These are phyloP conservation scores for Neospora caninum DNA, from an alignment of 169 alveolate genomes.

Conservation along the genomic window DNA sequence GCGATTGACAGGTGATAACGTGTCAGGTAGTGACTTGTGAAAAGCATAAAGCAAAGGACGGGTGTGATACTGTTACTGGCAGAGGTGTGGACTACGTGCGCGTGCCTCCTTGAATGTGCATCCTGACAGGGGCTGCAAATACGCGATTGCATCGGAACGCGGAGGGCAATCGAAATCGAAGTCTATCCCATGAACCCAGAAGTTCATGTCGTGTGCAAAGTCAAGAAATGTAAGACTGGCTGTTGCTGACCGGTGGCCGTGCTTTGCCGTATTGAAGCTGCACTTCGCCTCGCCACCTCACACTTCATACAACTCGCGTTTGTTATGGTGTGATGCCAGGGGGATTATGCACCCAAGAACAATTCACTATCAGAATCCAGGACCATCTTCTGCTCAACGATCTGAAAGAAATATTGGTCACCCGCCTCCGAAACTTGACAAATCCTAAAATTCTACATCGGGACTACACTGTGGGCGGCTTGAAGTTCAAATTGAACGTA, in stretches of 20 bases:
- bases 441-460: background rate
- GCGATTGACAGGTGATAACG: background rate
- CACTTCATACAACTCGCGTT: background rate
- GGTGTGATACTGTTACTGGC: no score
- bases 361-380: background rate
- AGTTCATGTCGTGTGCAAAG: slow-evolving; percentile 8
- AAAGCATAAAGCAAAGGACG: no score
- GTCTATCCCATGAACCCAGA: slow-evolving; percentile 7
- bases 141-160: slow-evolving; percentile 31
- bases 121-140: slow-evolving; percentile 35
- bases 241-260: background rate
- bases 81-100: no score
- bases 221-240: slow-evolving; percentile 34
- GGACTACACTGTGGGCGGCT: background rate
- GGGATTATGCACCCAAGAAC: background rate
- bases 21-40: no score
- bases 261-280: background rate
- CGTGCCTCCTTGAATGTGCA: no score
- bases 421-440: background rate
- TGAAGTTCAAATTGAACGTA: slow-evolving; percentile 25
- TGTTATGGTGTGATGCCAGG: background rate
- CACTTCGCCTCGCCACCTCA: background rate
- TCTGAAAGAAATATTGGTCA: background rate
- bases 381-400: slow-evolving; percentile 14
- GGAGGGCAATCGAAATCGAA: slow-evolving; percentile 27